Evolutionary conservation across 2,329 filamentous ascomycete species (phyloP), one percentile per base, ranked within the genome.

Genomic region (Ceratocystis harringtonii): DNA sequence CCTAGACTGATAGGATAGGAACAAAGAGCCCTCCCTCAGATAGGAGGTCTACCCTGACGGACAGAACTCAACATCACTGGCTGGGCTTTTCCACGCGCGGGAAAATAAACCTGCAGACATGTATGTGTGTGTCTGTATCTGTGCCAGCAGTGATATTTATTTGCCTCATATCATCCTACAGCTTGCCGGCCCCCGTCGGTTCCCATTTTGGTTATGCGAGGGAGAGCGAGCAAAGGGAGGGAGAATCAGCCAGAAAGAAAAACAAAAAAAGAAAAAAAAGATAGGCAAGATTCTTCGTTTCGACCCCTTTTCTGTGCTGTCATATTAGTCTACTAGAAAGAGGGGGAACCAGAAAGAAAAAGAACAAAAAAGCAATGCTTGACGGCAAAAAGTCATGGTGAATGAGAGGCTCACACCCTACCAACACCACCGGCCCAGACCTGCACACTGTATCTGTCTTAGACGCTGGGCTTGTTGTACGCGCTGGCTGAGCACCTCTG

Each of bases 291-390:
- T 50, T 50, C 48, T 57, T 17, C 12, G 22, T 57, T 57, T 57
- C 52, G 52, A 32, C 52, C 52, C 52, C 52, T 57, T 57, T 57
- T 57, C 52, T 30, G 28, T 57, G 41, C 15, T 28, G 43, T 62
- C 25, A 45, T n/a, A 5, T 15, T 15, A 10, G 36, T 12, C 12
- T 4, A 15, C 61, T 30, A 62, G 61, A 43, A 25, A n/a, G 41
- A 32, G n/a, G 15, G n/a, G 32, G 30, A 43, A 43, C 25, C 8
- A 61, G 28, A 61, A 60, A 32, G n/a, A 19, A 43, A 19, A 22
- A 28, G 5, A 6, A 55, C 10, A 19, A 17, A 60, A 36, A 17
- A 7, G 55, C 7, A 17, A 22, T 19, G 28, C 17, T 15, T 8
- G n/a, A 36, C 19, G 28, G 22, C 57, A 15, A 48, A 19, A 48